These are phyloP conservation scores for Glycyrrhiza uralensis DNA, from an alignment of 306 rosid genomes.

Conservation along the genomic window DNA sequence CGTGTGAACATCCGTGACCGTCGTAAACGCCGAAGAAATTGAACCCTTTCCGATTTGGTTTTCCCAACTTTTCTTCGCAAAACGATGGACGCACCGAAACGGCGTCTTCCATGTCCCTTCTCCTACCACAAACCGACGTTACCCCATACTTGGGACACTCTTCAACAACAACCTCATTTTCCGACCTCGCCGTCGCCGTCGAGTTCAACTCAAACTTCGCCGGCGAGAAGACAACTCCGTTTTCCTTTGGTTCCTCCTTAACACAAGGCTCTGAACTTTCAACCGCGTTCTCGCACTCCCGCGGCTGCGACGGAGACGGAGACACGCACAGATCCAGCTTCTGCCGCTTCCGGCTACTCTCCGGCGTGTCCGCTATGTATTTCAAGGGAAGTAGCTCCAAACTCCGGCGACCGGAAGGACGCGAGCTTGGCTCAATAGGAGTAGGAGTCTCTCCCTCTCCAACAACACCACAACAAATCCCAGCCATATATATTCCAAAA, in stretches of 20 bases:
- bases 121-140: conserved; percentile 83
- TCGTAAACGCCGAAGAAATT: conserved; percentile 79
- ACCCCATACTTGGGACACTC: conserved; percentile 51
- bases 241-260: background rate
- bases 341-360: conserved; percentile 43
- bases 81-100: conserved; percentile 58
- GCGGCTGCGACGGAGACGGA: background rate
- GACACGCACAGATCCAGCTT: conserved; percentile 32
- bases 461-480: conserved; percentile 68
- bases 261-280: background rate
- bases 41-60: background rate
- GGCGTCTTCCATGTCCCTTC: conserved; percentile 91
- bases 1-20: conserved; percentile 98
- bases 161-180: background rate
- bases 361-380: conserved; percentile 40
- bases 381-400: conserved; percentile 42
- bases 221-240: background rate
- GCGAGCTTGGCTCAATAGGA: conserved; percentile 36
- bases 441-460: conserved; percentile 61
- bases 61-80: background rate
- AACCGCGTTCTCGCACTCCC: conserved; percentile 23
- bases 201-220: too few species aligned
- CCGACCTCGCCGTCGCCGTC: background rate
- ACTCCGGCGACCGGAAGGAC: conserved; percentile 46
- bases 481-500: conserved; percentile 63